Base-by-base conservation (phyloP, 176 grass and related monocot species). In the Aegilops umbellulata region DNA sequence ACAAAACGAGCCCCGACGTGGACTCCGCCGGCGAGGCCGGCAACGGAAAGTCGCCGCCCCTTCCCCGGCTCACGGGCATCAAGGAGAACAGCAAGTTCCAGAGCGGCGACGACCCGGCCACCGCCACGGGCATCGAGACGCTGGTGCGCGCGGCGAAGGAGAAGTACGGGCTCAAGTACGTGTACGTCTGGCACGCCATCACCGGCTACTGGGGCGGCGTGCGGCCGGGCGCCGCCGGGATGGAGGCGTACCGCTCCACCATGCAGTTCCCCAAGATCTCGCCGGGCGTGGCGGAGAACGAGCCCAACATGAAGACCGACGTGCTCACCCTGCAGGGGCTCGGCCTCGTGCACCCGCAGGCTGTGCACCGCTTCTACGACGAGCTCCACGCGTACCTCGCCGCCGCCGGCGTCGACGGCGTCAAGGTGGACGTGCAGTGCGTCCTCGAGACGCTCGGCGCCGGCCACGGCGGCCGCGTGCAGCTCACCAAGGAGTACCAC, bases 181-280 rank as follows among this genome's bases (percentile, higher is more conserved):
- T 96, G n/a, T 98, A 92, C 77, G 94, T 95, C 2, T 98, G 97
- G 97, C 97, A 98, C 55, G 94, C 97, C 38, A 98, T 98, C 76
- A 98, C 92, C 15, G 97, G 97, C 10, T 98, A 98, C 85, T 98
- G 97, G 97, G 97, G 94, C 32, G 97, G 97, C 60, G 97, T 98
- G 16, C 85, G 79, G 2, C 97, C 97, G 0, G 94, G 89, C 7
- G 78, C n/a, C 3, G 74, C 80, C 12, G 95, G 86, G 41, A 96
- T 87, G 92, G 90, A 94, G 78, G 82, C 66, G 1, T 98, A 96
- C 69, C 65, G 87, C 58, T 94, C 97, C 24, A 58, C 55, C 65
- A 78, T 98, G 90, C 84, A 90, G 85, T 98, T 76, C 82, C 97
- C 97, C 9, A 91, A 91, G 68, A 73, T 95, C 25, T 92, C 97